These are phyloP conservation scores for Acanthamoeba triangularis DNA, from an alignment of 208 protist species.

Conservation along the genomic window DNA sequence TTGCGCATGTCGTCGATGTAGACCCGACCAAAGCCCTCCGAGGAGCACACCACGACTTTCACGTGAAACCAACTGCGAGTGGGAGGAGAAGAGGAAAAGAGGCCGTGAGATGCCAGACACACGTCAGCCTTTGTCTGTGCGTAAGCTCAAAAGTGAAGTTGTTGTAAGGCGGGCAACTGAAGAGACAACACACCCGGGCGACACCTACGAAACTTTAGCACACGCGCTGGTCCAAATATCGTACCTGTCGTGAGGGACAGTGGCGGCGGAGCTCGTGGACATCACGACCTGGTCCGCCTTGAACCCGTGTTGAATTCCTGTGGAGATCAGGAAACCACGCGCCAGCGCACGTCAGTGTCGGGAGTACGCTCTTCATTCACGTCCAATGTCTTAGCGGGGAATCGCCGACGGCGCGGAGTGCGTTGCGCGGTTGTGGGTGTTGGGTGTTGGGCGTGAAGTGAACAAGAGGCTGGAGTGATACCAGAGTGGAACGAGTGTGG, in stretches of 20 bases:
- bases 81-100: neutral
- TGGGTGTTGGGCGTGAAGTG: no score
- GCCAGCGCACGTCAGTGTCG: no score
- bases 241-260: conserved; percentile 17
- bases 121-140: neutral
- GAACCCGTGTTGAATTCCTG: conserved; percentile 27
- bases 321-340: no score
- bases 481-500: conserved; percentile 29
- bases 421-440: no score
- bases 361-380: no score
- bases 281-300: conserved; percentile 28
- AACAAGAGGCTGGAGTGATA: no score
- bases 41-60: conserved; percentile 31
- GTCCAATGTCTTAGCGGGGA: no score
- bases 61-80: conserved; percentile 11
- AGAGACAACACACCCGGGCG: no score
- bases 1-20: conserved; percentile 35
- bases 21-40: conserved; percentile 28
- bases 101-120: no score
- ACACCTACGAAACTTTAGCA: no score
- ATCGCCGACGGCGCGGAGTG: neutral
- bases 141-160: neutral
- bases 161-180: neutral
- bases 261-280: conserved; percentile 40
- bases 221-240: neutral